Percentiles rank a stretch among this genome's conserved stretches.
phyloP scores from a whole-genome alignment of 2,329 filamentous ascomycete species.

The Tolypocladium sp. region DNA sequence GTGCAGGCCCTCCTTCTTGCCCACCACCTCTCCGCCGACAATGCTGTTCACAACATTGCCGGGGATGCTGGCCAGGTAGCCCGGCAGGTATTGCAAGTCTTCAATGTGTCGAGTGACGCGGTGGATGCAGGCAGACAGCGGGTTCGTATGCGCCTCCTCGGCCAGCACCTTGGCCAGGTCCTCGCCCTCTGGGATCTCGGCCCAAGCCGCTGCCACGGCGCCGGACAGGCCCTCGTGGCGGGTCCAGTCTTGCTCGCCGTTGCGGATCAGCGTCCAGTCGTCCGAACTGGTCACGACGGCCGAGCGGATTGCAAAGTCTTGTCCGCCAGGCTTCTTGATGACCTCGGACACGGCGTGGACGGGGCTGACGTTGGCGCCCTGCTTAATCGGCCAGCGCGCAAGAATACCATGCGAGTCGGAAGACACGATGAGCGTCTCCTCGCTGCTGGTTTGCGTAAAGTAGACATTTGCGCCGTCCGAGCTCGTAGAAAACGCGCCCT shows the following conservation, averaged over 20 bases:
- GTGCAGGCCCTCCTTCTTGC: slow-evolving; percentile 36
- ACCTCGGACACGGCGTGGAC: slow-evolving; percentile 75
- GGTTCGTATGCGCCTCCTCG: slow-evolving; percentile 75
- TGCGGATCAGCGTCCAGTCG: slow-evolving; percentile 77
- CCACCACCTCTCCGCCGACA: slow-evolving; percentile 42
- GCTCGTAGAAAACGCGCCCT: slow-evolving; percentile 70
- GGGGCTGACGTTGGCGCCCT: slow-evolving; percentile 32
- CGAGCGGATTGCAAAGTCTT: slow-evolving; percentile 67
- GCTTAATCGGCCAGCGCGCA: slow-evolving; percentile 59
- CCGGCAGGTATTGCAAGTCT: slow-evolving; percentile 69
- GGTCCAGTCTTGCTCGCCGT: slow-evolving; percentile 72
- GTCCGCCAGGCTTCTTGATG: slow-evolving; percentile 54
- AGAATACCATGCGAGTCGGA: slow-evolving; percentile 70
- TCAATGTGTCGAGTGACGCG: slow-evolving; percentile 72
- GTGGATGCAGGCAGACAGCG: slow-evolving; percentile 76
- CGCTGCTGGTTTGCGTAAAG: slow-evolving; percentile 72
- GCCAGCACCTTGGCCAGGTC: slow-evolving; percentile 73
- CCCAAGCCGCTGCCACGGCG: slow-evolving; percentile 71
- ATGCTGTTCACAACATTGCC: slow-evolving; percentile 57
- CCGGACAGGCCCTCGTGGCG: slow-evolving; percentile 76
- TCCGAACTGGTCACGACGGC: slow-evolving; percentile 58
- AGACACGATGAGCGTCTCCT: slow-evolving; percentile 65
- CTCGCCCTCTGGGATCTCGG: slow-evolving; percentile 64
- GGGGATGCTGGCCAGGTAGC: slow-evolving; percentile 62
- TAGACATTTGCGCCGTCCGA: slow-evolving; percentile 74